Percentiles rank a stretch among this genome's conserved stretches.
Conservation (phyloP, 495 filamentous ascomycete genomes). For the Amphirosellinia nigrospora region DNA sequence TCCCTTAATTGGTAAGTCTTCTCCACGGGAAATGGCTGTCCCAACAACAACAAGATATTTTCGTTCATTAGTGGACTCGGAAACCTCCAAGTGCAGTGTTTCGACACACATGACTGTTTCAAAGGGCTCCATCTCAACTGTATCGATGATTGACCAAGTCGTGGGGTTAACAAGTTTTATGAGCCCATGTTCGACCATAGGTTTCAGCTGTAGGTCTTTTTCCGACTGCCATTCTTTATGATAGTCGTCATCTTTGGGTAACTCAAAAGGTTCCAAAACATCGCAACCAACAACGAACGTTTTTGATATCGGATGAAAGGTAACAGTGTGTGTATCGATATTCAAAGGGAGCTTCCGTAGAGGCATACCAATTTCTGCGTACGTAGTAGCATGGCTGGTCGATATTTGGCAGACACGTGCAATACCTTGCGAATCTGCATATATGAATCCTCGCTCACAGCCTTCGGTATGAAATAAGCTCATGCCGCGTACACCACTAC, state of each 20-base stretch:
- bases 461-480: constrained; percentile 72
- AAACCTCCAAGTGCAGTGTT: constrained; percentile 84
- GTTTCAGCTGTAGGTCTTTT: constrained; percentile 66
- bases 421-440: constrained; percentile 69
- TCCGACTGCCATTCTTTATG: constrained; percentile 81
- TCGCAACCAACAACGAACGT: constrained; percentile 81
- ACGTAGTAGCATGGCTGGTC: constrained; percentile 61
- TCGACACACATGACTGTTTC: constrained; percentile 83
- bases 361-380: constrained; percentile 72
- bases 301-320: constrained; percentile 74
- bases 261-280: constrained; percentile 69
- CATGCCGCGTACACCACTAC: constrained; percentile 67
- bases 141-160: constrained; percentile 79
- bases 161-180: constrained; percentile 77
- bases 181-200: constrained; percentile 67
- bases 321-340: constrained; percentile 72
- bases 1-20: constrained; percentile 86
- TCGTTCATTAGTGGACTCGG: constrained; percentile 86
- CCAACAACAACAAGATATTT: constrained; percentile 82
- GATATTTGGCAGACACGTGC: constrained; percentile 74
- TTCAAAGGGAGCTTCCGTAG: constrained; percentile 70
- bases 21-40: constrained; percentile 80
- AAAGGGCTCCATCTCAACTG: constrained; percentile 68
- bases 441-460: constrained; percentile 83
- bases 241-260: constrained; percentile 83